These are phyloP conservation scores for Alternaria gansuensis DNA, from an alignment of 2,329 filamentous ascomycete genomes.

Conservation along the genomic window DNA sequence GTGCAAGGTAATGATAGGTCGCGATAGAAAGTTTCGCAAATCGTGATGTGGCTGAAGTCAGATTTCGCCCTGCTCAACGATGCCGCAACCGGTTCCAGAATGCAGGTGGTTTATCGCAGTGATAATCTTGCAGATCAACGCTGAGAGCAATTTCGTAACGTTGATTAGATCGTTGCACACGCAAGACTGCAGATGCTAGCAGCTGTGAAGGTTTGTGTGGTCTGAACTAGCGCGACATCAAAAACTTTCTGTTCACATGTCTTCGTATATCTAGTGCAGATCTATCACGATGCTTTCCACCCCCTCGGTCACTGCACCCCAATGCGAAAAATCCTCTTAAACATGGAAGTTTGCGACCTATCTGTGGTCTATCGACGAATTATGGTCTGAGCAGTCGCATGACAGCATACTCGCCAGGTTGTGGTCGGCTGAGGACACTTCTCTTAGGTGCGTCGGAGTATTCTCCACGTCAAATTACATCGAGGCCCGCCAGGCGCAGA, in stretches of 20 bases:
- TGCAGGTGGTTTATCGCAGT: slow-evolving; percentile 3
- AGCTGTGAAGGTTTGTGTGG: slow-evolving; percentile 7
- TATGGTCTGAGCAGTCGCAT: slow-evolving; percentile 1
- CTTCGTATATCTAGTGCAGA: slow-evolving; percentile 8
- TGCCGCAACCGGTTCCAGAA: slow-evolving; percentile 14
- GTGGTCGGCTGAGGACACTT: slow-evolving; percentile 17
- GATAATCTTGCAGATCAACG: slow-evolving; percentile 5
- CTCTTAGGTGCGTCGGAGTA: slow-evolving; percentile 15
- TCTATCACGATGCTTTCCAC: slow-evolving; percentile 2
- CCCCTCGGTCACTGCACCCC: background rate
- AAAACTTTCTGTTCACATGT: slow-evolving; percentile 3
- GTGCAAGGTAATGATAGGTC: slow-evolving; percentile 13
- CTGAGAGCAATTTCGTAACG: slow-evolving; percentile 11
- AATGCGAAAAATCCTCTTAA: background rate
- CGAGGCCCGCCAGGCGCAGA: slow-evolving; percentile 32
- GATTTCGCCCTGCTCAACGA: background rate
- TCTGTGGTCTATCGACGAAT: slow-evolving; percentile 7
- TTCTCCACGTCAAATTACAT: slow-evolving; percentile 15
- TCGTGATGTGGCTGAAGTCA: slow-evolving; percentile 15
- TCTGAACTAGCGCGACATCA: slow-evolving; percentile 4
- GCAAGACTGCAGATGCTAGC: slow-evolving; percentile 10
- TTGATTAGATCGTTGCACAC: slow-evolving; percentile 9
- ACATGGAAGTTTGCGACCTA: slow-evolving; percentile 8
- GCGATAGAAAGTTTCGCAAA: slow-evolving; percentile 9
- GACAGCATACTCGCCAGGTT: slow-evolving; percentile 4